phyloP scores from a whole-genome alignment of 768 basidiomycete genomes.

The Phanerodontia chrysosporium region DNA sequence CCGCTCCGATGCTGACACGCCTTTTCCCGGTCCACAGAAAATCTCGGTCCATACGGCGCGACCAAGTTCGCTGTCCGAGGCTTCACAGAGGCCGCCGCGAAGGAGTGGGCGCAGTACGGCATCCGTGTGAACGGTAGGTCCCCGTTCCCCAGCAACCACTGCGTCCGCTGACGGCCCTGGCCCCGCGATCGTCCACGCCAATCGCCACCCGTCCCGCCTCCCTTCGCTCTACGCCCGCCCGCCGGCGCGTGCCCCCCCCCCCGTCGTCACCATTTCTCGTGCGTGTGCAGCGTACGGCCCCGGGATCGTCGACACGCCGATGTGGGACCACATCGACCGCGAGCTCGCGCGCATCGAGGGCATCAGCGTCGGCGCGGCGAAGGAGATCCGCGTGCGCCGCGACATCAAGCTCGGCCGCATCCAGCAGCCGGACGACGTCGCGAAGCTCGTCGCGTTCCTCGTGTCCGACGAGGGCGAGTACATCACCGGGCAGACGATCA shows the following conservation, averaged over 20 bases:
- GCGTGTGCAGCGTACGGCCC: conserved; percentile 23
- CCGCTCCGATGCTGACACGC: background rate
- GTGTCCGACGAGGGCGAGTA: conserved; percentile 29
- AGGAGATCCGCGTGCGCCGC: conserved; percentile 24
- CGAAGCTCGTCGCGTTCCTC: conserved; percentile 30
- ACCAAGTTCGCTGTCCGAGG: conserved; percentile 32
- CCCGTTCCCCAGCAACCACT: background rate
- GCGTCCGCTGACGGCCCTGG: background rate
- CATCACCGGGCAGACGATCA: conserved; percentile 31
- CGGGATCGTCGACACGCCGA: conserved; percentile 29
- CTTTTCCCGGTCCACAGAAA: conserved; percentile 13
- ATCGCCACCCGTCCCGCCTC: background rate
- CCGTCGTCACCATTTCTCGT: background rate
- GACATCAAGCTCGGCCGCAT: conserved; percentile 28
- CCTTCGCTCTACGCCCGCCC: background rate
- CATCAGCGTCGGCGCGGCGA: conserved; percentile 25
- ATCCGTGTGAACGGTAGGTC: conserved; percentile 29
- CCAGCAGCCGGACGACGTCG: conserved; percentile 31
- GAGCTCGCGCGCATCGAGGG: conserved; percentile 26
- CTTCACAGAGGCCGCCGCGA: conserved; percentile 30
- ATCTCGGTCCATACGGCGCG: conserved; percentile 28
- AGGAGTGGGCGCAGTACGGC: conserved; percentile 29
- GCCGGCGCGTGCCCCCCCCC: too few relatives aligned
- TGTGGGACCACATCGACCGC: conserved; percentile 30
- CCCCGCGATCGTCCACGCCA: background rate